Percentiles rank a stretch among this genome's conserved stretches.
phyloP scores from a whole-genome alignment of 2,329 filamentous ascomycete species.

The Truncatella angustata region DNA sequence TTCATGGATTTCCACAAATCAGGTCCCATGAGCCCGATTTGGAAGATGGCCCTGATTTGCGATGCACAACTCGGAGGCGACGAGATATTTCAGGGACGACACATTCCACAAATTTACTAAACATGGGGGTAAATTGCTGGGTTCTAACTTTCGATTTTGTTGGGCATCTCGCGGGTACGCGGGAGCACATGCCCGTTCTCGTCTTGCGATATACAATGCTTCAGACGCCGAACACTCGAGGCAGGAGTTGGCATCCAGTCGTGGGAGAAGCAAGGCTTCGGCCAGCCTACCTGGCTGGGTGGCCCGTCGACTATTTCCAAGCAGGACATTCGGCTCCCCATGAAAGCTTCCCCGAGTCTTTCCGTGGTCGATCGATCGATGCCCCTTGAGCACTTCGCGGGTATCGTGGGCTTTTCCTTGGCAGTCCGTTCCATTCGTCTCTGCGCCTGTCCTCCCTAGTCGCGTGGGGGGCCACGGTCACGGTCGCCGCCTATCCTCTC shows the following conservation, averaged over 20 bases:
- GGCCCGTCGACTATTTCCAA: not conserved
- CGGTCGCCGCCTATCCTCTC: constrained; percentile 67
- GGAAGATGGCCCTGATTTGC: too few relatives aligned
- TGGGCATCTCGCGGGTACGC: too few relatives aligned
- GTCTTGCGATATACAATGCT: not conserved
- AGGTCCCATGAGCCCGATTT: too few relatives aligned
- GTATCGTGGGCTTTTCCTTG: not conserved
- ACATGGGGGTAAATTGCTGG: too few relatives aligned
- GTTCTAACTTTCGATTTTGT: too few relatives aligned
- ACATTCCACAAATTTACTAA: too few relatives aligned
- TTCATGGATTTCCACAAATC: too few relatives aligned
- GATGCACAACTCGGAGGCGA: too few relatives aligned
- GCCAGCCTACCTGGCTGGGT: not conserved
- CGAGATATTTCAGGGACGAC: too few relatives aligned
- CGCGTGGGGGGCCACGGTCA: constrained; percentile 37
- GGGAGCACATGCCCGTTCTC: too few relatives aligned
- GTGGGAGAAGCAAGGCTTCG: not conserved
- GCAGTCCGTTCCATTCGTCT: not conserved
- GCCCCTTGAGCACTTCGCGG: not conserved
- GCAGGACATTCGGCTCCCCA: not conserved
- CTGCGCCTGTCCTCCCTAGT: not conserved
- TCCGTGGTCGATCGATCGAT: not conserved
- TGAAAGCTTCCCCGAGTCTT: not conserved
- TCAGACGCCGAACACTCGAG: not conserved
- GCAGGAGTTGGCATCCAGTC: not conserved